phyloP scores from a whole-genome alignment of 768 basidiomycete species.

The Lentinula sp. region DNA sequence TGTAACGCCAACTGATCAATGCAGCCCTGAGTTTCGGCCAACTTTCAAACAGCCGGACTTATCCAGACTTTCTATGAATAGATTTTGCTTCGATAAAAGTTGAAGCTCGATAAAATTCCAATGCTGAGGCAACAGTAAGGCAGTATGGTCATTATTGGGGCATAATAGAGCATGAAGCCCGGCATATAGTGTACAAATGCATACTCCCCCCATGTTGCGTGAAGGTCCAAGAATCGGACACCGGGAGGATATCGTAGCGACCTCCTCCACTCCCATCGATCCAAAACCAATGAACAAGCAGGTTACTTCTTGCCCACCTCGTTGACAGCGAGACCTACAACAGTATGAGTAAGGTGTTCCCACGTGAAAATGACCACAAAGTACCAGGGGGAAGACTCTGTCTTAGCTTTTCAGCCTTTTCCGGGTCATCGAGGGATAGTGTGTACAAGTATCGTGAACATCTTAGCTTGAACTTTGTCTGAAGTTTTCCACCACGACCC shows the following conservation, averaged over 20 bases:
- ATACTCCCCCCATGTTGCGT: neutral
- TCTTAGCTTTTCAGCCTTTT: conserved; percentile 98
- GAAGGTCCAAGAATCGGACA: neutral
- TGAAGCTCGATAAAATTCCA: neutral
- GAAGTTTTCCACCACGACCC: conserved; percentile 61
- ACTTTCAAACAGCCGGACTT: neutral
- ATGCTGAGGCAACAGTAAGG: neutral
- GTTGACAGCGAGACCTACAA: conserved; percentile 59
- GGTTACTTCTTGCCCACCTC: conserved; percentile 75
- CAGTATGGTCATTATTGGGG: conserved; percentile 1
- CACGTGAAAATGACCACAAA: neutral
- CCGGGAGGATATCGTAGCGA: neutral
- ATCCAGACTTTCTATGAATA: neutral
- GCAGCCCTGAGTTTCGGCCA: neutral
- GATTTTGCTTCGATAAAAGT: neutral
- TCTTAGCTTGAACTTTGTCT: conserved; percentile 98
- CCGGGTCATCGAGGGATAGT: conserved; percentile 90
- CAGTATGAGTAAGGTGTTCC: neutral
- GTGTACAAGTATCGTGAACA: conserved; percentile 98
- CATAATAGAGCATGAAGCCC: neutral
- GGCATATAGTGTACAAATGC: conserved; percentile 5
- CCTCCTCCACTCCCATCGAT: neutral
- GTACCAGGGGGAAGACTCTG: conserved; percentile 92
- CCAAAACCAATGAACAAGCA: neutral
- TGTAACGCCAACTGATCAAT: neutral